Percentiles rank a stretch among this genome's conserved stretches.
phyloP scores from a whole-genome alignment of 78 protist genomes.

The Chrysochromulina tobinii region DNA sequence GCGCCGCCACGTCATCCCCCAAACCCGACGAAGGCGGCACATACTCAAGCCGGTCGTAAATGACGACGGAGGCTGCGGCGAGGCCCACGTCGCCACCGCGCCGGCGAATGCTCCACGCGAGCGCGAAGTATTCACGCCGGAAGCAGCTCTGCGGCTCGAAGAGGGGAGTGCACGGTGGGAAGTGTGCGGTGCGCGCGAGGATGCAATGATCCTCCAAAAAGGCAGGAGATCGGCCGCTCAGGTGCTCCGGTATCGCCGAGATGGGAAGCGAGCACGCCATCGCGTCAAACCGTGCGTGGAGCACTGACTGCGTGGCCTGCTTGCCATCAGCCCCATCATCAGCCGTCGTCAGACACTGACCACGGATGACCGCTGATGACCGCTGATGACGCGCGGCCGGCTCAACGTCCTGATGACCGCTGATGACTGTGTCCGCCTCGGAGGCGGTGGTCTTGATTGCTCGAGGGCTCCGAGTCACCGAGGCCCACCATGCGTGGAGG shows the following conservation, averaged over 20 bases:
- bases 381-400: not conserved
- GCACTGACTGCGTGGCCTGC: not conserved
- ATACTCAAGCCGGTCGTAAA: not conserved
- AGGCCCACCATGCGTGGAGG: not conserved
- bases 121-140: not conserved
- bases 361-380: no score
- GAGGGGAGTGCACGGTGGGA: not conserved
- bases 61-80: not conserved
- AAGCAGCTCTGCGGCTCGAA: not conserved
- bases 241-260: not conserved
- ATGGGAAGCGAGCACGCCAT: not conserved
- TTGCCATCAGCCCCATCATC: no score
- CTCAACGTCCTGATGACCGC: not conserved
- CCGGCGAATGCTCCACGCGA: not conserved
- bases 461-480: not conserved
- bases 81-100: not conserved
- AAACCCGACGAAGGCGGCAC: no score
- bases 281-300: not conserved
- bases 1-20: not conserved
- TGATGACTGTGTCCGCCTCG: no score
- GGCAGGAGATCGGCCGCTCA: not conserved
- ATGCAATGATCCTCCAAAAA: not conserved
- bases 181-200: not conserved
- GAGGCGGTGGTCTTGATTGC: no score
- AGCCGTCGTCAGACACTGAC: no score